Conservation (phyloP, 169 alveolate genomes). For the Eimeria maxima region DNA sequence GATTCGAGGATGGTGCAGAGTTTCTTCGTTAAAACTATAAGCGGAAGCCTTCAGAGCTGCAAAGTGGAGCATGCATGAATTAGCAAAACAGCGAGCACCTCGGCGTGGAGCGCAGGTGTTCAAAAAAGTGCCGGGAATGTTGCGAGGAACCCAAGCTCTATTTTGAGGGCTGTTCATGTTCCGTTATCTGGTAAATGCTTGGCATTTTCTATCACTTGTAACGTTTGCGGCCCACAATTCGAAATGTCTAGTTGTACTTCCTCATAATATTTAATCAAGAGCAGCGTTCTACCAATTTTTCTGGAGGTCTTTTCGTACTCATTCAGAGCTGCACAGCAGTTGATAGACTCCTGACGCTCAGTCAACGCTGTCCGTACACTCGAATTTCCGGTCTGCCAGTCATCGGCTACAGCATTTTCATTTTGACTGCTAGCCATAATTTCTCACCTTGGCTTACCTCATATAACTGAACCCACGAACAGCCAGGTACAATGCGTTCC, state of each 20-base stretch:
- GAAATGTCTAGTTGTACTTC: background rate
- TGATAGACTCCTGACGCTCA: background rate
- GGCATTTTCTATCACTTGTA: background rate
- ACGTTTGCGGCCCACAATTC: background rate
- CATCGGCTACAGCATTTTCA: conserved; percentile 45
- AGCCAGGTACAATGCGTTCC: conserved; percentile 78
- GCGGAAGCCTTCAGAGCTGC: background rate
- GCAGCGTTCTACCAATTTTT: background rate
- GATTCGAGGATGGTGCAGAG: background rate
- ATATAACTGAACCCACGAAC: conserved; percentile 38
- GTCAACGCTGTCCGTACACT: conserved; percentile 61
- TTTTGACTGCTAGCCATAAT: conserved; percentile 71
- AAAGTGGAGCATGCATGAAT: background rate
- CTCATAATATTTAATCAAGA: background rate
- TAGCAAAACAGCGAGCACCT: background rate
- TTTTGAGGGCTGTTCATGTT: background rate
- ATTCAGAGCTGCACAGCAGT: background rate
- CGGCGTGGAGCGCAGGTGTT: background rate
- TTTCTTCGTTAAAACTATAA: background rate
- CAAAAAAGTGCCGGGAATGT: background rate
- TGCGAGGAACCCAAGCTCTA: background rate
- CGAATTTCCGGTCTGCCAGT: background rate
- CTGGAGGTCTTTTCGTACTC: background rate
- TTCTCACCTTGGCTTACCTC: conserved; percentile 75
- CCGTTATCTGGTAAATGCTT: background rate